Percentiles rank a stretch among this genome's conserved stretches.
Evolutionary conservation across 352 stramenopile genomes (phyloP).

Genomic region (Blastocystis sp.): DNA sequence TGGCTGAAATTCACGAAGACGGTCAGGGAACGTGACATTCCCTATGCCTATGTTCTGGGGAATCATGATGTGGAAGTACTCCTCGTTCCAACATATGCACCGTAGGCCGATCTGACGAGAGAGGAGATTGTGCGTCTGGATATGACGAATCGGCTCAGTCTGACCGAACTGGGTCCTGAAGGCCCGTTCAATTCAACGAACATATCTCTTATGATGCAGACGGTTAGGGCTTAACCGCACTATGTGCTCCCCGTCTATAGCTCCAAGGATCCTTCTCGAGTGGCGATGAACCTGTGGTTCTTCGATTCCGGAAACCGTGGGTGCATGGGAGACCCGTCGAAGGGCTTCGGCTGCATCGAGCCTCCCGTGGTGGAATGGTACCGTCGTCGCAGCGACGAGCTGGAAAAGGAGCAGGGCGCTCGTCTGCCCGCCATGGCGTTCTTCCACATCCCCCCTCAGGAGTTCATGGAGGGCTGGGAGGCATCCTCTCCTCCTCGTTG

Average conservation of each 20-base stretch:
- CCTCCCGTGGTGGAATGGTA: slow-evolving; percentile 63
- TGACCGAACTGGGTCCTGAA: slow-evolving; percentile 57
- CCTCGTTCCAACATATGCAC: background rate
- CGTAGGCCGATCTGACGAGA: slow-evolving; percentile 55
- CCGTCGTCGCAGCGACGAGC: background rate
- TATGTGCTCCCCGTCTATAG: slow-evolving; percentile 62
- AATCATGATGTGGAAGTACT: slow-evolving; percentile 68
- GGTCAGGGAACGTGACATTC: slow-evolving; percentile 11
- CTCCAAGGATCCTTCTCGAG: slow-evolving; percentile 9
- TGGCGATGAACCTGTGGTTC: slow-evolving; percentile 68
- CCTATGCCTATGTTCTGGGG: slow-evolving; percentile 54
- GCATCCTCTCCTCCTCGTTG: background rate
- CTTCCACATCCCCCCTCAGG: slow-evolving; percentile 67
- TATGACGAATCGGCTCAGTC: slow-evolving; percentile 46
- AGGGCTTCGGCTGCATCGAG: slow-evolving; percentile 54
- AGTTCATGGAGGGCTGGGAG: slow-evolving; percentile 67
- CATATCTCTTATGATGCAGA: slow-evolving; percentile 7
- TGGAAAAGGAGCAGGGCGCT: slow-evolving; percentile 47
- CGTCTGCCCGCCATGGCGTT: slow-evolving; percentile 65
- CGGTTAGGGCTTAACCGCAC: background rate
- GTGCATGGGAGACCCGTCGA: slow-evolving; percentile 9
- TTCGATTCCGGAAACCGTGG: slow-evolving; percentile 58
- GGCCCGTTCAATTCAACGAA: slow-evolving; percentile 57
- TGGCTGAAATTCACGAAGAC: slow-evolving; percentile 39
- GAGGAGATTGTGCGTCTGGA: slow-evolving; percentile 60